Evolutionary conservation across 129 eudicot species (phyloP).

Genomic region (Glebionis coronaria): DNA sequence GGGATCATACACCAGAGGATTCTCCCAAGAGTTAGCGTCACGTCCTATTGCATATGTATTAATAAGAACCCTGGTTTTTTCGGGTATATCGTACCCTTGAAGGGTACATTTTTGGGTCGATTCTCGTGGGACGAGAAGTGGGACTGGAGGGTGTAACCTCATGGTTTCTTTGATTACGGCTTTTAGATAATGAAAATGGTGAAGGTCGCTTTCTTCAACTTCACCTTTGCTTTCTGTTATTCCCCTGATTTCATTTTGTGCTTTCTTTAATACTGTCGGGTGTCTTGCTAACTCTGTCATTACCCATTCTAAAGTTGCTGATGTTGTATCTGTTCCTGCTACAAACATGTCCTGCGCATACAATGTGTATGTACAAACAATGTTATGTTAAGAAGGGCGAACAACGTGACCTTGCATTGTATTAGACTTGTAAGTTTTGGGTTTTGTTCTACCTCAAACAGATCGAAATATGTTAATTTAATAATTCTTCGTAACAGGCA

Average conservation of each 20-base stretch:
- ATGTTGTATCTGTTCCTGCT: conserved; percentile 56
- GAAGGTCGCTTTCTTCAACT: conserved; percentile 38
- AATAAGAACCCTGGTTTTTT: conserved; percentile 40
- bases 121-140: conserved; percentile 51
- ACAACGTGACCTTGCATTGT: neutral
- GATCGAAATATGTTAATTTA: no score
- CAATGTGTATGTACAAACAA: neutral
- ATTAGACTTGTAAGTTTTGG: no score
- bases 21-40: conserved; percentile 45
- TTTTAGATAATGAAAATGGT: conserved; percentile 43
- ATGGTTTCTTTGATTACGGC: conserved; percentile 49
- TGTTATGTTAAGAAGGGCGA: neutral
- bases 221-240: conserved; percentile 25
- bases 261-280: conserved; percentile 39
- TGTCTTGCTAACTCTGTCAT: conserved; percentile 49
- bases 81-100: conserved; percentile 43
- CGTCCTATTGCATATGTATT: conserved; percentile 49
- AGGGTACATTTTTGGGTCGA: conserved; percentile 41
- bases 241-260: conserved; percentile 39
- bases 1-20: conserved; percentile 40
- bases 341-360: conserved; percentile 55
- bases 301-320: conserved; percentile 48
- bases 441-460: no score
- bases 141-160: conserved; percentile 56
- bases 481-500: no score